These are phyloP conservation scores for Pythium sukuiense DNA, from an alignment of 352 stramenopile genomes.

Conservation along the genomic window DNA sequence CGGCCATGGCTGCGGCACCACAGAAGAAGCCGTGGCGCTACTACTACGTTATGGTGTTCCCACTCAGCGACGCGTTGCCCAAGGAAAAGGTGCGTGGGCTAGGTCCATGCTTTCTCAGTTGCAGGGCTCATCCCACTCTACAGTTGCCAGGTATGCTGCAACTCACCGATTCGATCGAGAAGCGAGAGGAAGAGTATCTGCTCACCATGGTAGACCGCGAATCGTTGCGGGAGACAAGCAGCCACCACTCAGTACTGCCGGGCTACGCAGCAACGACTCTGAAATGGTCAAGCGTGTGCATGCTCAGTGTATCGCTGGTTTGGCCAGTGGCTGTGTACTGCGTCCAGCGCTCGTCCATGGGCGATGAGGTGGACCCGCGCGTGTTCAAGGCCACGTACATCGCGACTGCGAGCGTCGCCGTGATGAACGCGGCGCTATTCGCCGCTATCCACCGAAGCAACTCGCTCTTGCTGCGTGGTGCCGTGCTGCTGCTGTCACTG, in stretches of 20 bases:
- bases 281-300: slow-evolving; percentile 5
- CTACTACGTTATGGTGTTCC: slow-evolving; percentile 66
- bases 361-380: slow-evolving; percentile 13
- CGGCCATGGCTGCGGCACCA: slow-evolving; percentile 9
- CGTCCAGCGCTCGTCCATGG: slow-evolving; percentile 8
- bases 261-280: slow-evolving; percentile 2
- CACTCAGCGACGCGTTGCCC: slow-evolving; percentile 33
- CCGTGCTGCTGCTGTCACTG: slow-evolving; percentile 21
- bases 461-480: slow-evolving; percentile 6
- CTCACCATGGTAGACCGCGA: slow-evolving; percentile 38
- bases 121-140: slow-evolving; percentile 4
- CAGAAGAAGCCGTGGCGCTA: slow-evolving; percentile 67
- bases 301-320: background rate
- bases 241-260: slow-evolving; percentile 13
- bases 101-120: too few species aligned
- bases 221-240: background rate
- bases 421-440: slow-evolving; percentile 7
- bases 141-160: slow-evolving; percentile 53
- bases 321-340: background rate
- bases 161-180: slow-evolving; percentile 44
- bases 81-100: slow-evolving; percentile 42
- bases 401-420: background rate
- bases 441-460: background rate
- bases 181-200: slow-evolving; percentile 54
- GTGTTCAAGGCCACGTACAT: slow-evolving; percentile 11